Base-by-base conservation (phyloP, 2,329 filamentous ascomycete genomes). In the Trichoderma brevicompactum region DNA sequence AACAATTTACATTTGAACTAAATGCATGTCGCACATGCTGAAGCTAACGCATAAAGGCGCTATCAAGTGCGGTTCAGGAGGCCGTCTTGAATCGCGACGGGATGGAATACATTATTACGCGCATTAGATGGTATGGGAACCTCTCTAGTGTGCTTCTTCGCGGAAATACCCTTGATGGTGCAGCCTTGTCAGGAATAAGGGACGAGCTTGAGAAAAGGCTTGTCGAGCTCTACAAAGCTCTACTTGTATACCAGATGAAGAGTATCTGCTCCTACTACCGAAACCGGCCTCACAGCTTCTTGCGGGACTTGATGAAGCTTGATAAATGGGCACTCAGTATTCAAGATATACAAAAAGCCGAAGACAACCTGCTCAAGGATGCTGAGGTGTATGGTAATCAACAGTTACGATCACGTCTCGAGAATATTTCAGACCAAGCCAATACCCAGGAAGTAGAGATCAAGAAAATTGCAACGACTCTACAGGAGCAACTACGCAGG, bases 161-260 rank as follows among this genome's bases (percentile, higher is more conserved):
- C 13, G 55, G 65, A 62, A 66, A 73, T 12, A 64, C 15, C 32
- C 61, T 49, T 34, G 53, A 49, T 2, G n/a, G 62, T 13, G 56
- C 32, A 6, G 32, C 56, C 23, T 32, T 65, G 19, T 32, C 62
- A 6, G 62, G 59, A 19, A 17, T 74, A 19, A 66, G 65, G 58
- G 15, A 2, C 41, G 44, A 73, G 46, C 59, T 74, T 19, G 65
- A 76, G 50, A 64, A 69, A 7, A 60, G 54, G 7, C 70, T 81
- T 23, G 59, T 75, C 34, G 46, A 73, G 34, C 75, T 81, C 28
- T 81, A 81, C 67, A 70, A 75, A 63, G 72, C 69, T 60, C 72
- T 81, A 34, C 73, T 81, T n/a, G 41, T 68, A 2, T 81, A 79
- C 67, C 73, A 77, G 68, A 79, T 81, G 63, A 79, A 77, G 69